Base-by-base conservation (phyloP, 768 basidiomycete species). In the Suillus placidus region DNA sequence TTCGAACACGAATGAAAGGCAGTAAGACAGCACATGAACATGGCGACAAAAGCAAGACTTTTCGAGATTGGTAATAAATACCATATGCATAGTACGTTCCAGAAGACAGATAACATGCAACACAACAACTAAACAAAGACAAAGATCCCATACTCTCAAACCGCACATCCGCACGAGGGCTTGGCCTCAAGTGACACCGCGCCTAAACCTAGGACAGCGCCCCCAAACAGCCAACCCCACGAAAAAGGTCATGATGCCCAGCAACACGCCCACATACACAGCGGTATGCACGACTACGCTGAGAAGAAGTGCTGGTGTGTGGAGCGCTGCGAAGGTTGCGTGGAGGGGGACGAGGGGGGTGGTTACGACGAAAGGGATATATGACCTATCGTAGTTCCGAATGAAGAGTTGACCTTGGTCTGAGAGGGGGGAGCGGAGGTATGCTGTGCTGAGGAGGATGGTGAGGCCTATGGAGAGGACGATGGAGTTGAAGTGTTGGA, bases 401-500 rank as follows among this genome's bases (percentile, higher is more conserved):
- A n/a, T n/a, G n/a, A n/a, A n/a, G n/a, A n/a, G n/a, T n/a, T n/a
- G n/a, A n/a, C n/a, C n/a, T n/a, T n/a, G n/a, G n/a, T n/a, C n/a
- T n/a, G n/a, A n/a, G n/a, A n/a, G n/a, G n/a, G n/a, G n/a, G n/a
- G n/a, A n/a, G n/a, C n/a, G n/a, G n/a, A n/a, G n/a, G n/a, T n/a
- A n/a, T n/a, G 86, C 83, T 34, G 85, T 82, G 13, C 88, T 83
- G 45, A 91, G 68, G 40, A 77, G 71, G 35, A 77, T 77, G 45
- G 83, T 87, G 56, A 88, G 80, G 10, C 91, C 92, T 20, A 93
- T 73, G 14, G 90, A 86, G 62, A 92, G 83, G 8, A 94, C 74
- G 66, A 93, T 83, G 6, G 88, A 84, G 74, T 92, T 92, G 66
- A 93, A 77, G 62, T 92, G 85, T 73, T 93, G 90, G 62, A 95